Conservation (phyloP, 305 asterid genomes). For the Coffea humblotiana region DNA sequence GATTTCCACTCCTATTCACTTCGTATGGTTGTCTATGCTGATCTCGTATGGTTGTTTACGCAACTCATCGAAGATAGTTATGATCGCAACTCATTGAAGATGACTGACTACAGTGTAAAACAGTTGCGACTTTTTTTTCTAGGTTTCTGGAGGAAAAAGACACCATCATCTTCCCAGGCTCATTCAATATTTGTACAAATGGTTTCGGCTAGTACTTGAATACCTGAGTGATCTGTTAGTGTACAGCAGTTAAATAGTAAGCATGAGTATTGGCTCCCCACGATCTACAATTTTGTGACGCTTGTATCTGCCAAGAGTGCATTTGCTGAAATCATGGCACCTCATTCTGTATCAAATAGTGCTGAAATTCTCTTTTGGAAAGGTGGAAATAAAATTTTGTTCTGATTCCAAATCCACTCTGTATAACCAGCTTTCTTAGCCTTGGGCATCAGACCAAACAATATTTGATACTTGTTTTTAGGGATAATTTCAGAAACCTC, state of each 20-base stretch:
- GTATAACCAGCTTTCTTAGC: neutral
- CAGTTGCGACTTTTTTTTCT: neutral
- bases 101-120: neutral
- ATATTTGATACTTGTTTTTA: neutral
- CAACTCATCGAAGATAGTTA: neutral
- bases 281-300: neutral
- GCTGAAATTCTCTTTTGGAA: neutral
- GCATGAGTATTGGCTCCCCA: neutral
- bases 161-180: neutral
- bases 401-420: neutral
- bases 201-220: neutral
- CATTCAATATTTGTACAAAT: conserved; percentile 8
- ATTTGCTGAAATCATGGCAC: neutral
- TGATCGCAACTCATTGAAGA: neutral
- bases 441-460: neutral
- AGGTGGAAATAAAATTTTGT: conserved; percentile 15
- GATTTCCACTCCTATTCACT: too few relatives aligned
- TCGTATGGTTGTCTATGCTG: neutral
- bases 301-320: neutral
- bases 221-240: conserved; percentile 10
- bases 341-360: neutral
- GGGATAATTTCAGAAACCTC: too few relatives aligned
- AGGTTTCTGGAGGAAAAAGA: neutral
- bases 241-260: conserved; percentile 20
- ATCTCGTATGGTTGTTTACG: neutral